Conservation (phyloP, 192 early-diverging fungal species). For the Coemansia sp. region DNA sequence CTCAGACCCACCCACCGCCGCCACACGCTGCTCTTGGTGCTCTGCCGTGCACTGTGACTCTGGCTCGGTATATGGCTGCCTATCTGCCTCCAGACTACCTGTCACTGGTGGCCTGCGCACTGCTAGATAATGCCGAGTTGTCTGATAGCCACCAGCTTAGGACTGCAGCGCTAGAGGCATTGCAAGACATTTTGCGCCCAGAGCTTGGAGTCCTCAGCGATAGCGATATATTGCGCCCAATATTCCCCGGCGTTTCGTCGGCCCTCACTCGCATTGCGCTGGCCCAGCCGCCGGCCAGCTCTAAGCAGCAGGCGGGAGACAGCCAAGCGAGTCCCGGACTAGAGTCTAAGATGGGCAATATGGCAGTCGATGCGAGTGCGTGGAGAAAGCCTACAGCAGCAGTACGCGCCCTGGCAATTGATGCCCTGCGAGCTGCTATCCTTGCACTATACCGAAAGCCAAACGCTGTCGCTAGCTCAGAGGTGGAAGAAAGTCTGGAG, state of each 20-base stretch:
- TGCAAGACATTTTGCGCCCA: constrained; percentile 2
- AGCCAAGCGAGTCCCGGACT: not conserved
- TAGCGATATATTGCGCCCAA: not conserved
- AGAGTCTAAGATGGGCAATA: not conserved
- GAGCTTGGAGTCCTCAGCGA: not conserved
- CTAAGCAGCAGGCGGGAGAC: not conserved
- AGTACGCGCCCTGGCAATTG: constrained; percentile 23
- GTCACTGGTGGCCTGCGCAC: constrained; percentile 27
- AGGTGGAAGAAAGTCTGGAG: not conserved
- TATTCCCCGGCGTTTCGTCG: constrained; percentile 43
- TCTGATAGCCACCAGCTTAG: constrained; percentile 18
- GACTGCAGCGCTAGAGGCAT: constrained; percentile 17
- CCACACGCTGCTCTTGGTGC: not conserved
- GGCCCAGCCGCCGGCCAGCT: constrained; percentile 21
- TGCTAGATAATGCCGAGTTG: constrained; percentile 40
- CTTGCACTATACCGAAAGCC: not conserved
- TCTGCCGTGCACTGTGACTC: not conserved
- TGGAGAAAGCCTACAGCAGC: constrained; percentile 12
- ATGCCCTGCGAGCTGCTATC: constrained; percentile 9
- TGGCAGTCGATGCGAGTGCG: not conserved
- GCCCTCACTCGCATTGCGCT: constrained; percentile 29
- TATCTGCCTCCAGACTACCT: constrained; percentile 33
- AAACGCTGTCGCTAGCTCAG: not conserved
- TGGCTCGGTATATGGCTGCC: constrained; percentile 11
- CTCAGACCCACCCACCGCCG: constrained; percentile 8